phyloP scores from a whole-genome alignment of 2,329 filamentous ascomycete genomes.

The Microascus cirrosus region DNA sequence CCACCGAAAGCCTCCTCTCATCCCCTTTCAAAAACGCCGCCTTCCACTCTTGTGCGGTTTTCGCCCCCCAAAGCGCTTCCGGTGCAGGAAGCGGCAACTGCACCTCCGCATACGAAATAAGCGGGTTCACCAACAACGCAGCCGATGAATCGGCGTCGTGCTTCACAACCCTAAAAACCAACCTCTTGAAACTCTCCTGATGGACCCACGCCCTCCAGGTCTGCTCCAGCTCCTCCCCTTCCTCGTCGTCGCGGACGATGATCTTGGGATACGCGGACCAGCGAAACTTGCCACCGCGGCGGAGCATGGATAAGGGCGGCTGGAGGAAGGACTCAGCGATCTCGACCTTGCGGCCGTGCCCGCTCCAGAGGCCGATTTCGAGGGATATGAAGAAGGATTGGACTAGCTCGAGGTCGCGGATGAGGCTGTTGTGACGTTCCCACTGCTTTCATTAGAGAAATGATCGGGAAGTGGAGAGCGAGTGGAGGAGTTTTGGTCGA shows the following conservation, averaged over 20 bases:
- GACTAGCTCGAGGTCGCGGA: conserved; percentile 24
- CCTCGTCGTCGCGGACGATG: conserved; percentile 29
- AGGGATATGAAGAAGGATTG: conserved; percentile 36
- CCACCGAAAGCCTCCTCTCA: not conserved
- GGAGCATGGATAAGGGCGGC: conserved; percentile 27
- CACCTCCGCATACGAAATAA: conserved; percentile 19
- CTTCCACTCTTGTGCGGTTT: conserved; percentile 15
- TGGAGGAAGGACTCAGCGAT: conserved; percentile 38
- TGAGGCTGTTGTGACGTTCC: conserved; percentile 20
- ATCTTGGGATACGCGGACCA: conserved; percentile 11
- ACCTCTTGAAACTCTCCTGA: conserved; percentile 51
- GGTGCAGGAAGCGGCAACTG: conserved; percentile 13
- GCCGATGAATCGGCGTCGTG: conserved; percentile 19
- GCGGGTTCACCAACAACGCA: conserved; percentile 15
- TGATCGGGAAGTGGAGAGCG: no score
- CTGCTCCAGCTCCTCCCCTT: conserved; percentile 43
- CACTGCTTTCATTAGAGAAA: conserved; percentile 12
- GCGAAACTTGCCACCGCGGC: conserved; percentile 19
- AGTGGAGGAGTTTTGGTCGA: no score
- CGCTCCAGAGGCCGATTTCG: conserved; percentile 42
- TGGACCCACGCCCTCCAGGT: conserved; percentile 59
- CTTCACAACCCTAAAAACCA: conserved; percentile 15
- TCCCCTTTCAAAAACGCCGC: conserved; percentile 31
- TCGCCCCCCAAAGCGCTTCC: conserved; percentile 14
- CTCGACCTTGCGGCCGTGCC: conserved; percentile 44